Evolutionary conservation across 495 filamentous ascomycete genomes (phyloP).

Genomic region (Lophiotrema nucula): DNA sequence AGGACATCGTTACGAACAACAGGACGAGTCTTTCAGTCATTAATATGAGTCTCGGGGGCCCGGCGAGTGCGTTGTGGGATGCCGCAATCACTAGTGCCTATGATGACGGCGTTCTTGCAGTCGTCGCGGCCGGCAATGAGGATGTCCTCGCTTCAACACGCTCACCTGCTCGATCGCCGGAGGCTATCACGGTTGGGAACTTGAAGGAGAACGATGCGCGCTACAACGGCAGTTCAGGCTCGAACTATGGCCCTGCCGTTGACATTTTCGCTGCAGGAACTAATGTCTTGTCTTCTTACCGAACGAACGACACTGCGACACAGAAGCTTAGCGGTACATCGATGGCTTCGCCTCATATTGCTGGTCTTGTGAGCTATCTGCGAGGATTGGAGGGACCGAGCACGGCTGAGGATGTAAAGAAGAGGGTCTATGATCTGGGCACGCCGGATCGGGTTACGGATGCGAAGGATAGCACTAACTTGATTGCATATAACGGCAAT

Average conservation of each 20-base stretch:
- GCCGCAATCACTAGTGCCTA: slow-evolving; percentile 90
- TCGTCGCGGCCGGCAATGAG: slow-evolving; percentile 95
- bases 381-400: slow-evolving; percentile 32
- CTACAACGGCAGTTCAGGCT: slow-evolving; percentile 65
- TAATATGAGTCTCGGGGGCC: slow-evolving; percentile 97
- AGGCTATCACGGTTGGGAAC: slow-evolving; percentile 92
- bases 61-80: slow-evolving; percentile 84
- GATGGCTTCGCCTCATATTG: slow-evolving; percentile 96
- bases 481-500: slow-evolving; percentile 21
- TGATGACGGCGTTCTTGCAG: slow-evolving; percentile 84
- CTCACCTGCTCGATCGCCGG: slow-evolving; percentile 85
- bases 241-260: slow-evolving; percentile 97
- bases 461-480: slow-evolving; percentile 6
- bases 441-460: slow-evolving; percentile 11
- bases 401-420: slow-evolving; percentile 15
- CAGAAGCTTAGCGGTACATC: slow-evolving; percentile 98
- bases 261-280: slow-evolving; percentile 97
- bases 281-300: slow-evolving; percentile 96
- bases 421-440: slow-evolving; percentile 13
- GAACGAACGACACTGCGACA: slow-evolving; percentile 81
- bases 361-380: slow-evolving; percentile 92
- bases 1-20: slow-evolving; percentile 74
- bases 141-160: slow-evolving; percentile 96
- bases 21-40: slow-evolving; percentile 95
- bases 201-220: slow-evolving; percentile 86